Evolutionary conservation across 768 basidiomycete genomes (phyloP).

Genomic region (Boletus bicolor): DNA sequence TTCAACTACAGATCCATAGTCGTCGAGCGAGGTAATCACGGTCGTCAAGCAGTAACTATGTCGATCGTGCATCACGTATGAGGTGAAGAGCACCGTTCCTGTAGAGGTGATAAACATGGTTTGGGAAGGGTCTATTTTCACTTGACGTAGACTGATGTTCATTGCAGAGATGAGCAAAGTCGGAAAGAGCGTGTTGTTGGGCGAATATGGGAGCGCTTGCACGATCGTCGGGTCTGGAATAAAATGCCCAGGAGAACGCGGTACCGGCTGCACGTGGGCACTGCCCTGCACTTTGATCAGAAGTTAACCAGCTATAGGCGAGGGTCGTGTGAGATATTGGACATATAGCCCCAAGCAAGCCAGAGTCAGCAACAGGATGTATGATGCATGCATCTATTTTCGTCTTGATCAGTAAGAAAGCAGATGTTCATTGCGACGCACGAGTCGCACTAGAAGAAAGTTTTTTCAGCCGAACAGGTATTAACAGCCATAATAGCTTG

Average conservation of each 20-base stretch:
- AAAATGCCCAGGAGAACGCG: not conserved
- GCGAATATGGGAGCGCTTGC: not conserved
- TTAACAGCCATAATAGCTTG: no score
- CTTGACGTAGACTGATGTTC: constrained; percentile 21
- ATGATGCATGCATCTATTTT: not conserved
- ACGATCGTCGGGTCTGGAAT: not conserved
- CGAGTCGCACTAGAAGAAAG: not conserved
- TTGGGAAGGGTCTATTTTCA: constrained; percentile 7
- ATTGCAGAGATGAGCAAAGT: not conserved
- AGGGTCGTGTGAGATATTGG: not conserved
- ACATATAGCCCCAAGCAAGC: not conserved
- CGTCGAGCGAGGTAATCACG: constrained; percentile 14
- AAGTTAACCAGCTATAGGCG: not conserved
- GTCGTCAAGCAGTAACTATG: not conserved
- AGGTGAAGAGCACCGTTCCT: constrained; percentile 15
- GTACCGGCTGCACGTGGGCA: not conserved
- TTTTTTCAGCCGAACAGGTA: not conserved
- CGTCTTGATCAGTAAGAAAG: not conserved
- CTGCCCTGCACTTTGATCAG: not conserved
- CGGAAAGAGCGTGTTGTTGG: not conserved
- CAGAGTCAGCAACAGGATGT: not conserved
- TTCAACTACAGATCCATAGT: constrained; percentile 2
- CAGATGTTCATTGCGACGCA: not conserved
- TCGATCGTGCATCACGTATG: not conserved
- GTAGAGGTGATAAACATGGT: constrained; percentile 16